Base-by-base conservation (phyloP, 1,139 yeast species). In the Spencermartinsiella ligniputridi region DNA sequence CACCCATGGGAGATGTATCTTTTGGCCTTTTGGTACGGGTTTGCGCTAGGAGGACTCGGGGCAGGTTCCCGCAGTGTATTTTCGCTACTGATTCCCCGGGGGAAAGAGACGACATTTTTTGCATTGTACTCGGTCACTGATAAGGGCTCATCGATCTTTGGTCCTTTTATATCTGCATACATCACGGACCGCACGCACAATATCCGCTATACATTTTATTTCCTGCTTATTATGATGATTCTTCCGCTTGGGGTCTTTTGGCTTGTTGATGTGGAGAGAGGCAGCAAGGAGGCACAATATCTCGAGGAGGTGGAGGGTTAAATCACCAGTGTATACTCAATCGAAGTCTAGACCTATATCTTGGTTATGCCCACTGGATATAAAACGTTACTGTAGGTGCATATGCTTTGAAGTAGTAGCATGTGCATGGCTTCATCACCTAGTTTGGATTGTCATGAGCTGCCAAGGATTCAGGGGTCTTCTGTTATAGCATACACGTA, bases 81-180 rank as follows among this genome's bases (percentile, higher is more conserved):
- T 59, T 74, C 84, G 25, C 60, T 81, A 54, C 69, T 83, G 42
- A 80, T 83, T 38, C 90, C 90, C 16, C 70, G 67, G 35, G 89
- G 89, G 13, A 78, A 75, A 53, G 90, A 83, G 54, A 76, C 82
- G 2, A 76, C 81, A 2, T 83, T 82, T 57, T 83, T 83, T 61
- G 81, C 88, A 13, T 64, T 83, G 37, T 83, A 78, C 60, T 76
- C 83, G 27, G 79, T 83, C 35, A 83, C 90, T 1, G 90, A 83
- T 59, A 83, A 83, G 55, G 88, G 89, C 2, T 79, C 86, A 6
- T 79, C 86, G 0, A 75, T 83, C 3, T 52, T 83, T 25, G 89
- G 90, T 0, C 90, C 90, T 0, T 63, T 79, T 5, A 55, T 82
- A 21, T 76, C 83, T 12, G 90, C 87, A 0, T 48, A 81, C 46